Evolutionary conservation across 345 rosid species (phyloP), one percentile per base, ranked within the genome.

Genomic region (Lagerstroemia speciosa): DNA sequence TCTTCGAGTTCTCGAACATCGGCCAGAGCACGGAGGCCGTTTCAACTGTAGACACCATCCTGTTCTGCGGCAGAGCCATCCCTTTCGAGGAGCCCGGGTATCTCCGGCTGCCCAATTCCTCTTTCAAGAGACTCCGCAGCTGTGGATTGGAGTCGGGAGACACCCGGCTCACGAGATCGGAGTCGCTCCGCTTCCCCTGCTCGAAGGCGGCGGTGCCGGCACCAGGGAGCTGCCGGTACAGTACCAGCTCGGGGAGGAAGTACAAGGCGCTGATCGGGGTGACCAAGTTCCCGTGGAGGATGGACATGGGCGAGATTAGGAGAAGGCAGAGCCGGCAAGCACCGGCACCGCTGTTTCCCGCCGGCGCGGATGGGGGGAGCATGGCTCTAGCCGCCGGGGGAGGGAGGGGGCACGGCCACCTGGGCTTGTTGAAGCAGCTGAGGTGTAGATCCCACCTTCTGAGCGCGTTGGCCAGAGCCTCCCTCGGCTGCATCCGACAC

Each of bases 281-380:
- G 70, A 72, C 72, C 29, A 84, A 73, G 73, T 57, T 78, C 69
- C 81, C 78, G 26, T 0, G 68, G n/a, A 72, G 37, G 68, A 73
- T 82, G 81, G 80, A 84, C 38, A 68, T 84, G 37, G 64, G 71
- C 34, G 85, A 82, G n/a, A 71, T 84, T 14, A 80, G 69, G 78
- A 77, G 68, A 72, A 80, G 86, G 64, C 84, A 80, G 75, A 74
- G 68, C n/a, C 72, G 73, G 27, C 62, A 67, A 32, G 71, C 67
- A 0, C 81, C 81, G 24, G 64, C 71, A 20, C 80, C 79, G 10
- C 60, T 79, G 74, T 73, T 76, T 17, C 79, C 77, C 34, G 65
- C 57, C 20, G 36, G n/a, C n/a, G 36, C 36, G 15, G 52, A 0
- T 3, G 50, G 41, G 2, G 50, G 26, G 12, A 45, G 60, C 45